A percentile compares a stretch with the other conserved stretches of the same genome.
Conservation (phyloP, 2,329 filamentous ascomycete species). For the Rutstroemia sp. region DNA sequence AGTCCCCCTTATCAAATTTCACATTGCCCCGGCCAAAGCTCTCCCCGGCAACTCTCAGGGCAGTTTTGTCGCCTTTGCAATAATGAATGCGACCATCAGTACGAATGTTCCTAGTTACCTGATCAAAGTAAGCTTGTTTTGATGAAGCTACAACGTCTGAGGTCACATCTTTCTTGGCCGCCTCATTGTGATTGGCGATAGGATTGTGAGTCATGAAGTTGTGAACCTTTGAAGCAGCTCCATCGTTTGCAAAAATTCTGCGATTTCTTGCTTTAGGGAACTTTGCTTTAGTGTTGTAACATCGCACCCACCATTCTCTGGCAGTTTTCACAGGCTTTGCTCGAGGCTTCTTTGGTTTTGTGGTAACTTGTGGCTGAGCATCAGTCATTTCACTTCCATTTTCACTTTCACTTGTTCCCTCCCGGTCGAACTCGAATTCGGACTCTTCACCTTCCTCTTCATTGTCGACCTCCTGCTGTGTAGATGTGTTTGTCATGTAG, state of each 20-base stretch:
- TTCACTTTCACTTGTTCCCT: background rate
- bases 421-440: background rate
- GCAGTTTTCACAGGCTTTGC: background rate
- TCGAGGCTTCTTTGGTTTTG: background rate
- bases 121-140: background rate
- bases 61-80: background rate
- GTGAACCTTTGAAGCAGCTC: background rate
- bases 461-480: background rate
- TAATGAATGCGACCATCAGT: background rate
- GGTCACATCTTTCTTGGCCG: background rate
- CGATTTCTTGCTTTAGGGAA: background rate
- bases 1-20: background rate
- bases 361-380: background rate
- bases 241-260: background rate
- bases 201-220: background rate
- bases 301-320: background rate
- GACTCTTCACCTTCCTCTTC: background rate
- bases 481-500: too few relatives aligned
- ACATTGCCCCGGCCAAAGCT: background rate
- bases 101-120: background rate
- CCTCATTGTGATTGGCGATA: background rate
- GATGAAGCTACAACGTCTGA: background rate
- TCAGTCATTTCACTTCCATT: background rate
- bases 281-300: background rate
- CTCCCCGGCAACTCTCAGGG: background rate